Conservation (phyloP, 2,329 filamentous ascomycete species). For the Pochonia chlamydosporia region DNA sequence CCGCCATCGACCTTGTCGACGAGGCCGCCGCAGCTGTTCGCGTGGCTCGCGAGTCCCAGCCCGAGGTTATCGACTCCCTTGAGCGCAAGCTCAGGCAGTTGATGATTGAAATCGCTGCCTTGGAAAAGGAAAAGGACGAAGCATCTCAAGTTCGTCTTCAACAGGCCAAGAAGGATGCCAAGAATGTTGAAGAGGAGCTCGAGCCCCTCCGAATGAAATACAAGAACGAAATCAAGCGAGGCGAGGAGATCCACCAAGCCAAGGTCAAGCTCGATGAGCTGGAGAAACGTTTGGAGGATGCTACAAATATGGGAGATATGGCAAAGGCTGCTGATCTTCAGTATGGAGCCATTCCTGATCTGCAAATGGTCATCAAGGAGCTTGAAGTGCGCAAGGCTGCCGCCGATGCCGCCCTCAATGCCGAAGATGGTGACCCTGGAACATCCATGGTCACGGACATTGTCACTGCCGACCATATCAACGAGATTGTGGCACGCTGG, state of each 20-base stretch:
- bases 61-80: constrained; percentile 89
- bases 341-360: constrained; percentile 95
- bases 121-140: constrained; percentile 91
- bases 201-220: constrained; percentile 92
- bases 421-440: constrained; percentile 48
- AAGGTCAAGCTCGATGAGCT: constrained; percentile 92
- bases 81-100: constrained; percentile 86
- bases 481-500: constrained; percentile 95
- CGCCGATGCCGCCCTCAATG: constrained; percentile 66
- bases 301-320: constrained; percentile 80
- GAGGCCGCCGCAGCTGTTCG: constrained; percentile 95
- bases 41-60: constrained; percentile 92
- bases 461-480: constrained; percentile 96
- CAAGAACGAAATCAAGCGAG: constrained; percentile 83
- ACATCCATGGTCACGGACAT: constrained; percentile 83
- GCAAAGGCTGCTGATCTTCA: constrained; percentile 86
- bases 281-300: constrained; percentile 87
- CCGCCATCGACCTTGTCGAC: constrained; percentile 92
- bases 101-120: constrained; percentile 93
- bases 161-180: constrained; percentile 81
- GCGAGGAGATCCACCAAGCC: constrained; percentile 86
- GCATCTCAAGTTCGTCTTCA: constrained; percentile 79
- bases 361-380: constrained; percentile 70
- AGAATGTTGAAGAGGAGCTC: constrained; percentile 90
- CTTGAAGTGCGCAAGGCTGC: constrained; percentile 76